Base-by-base conservation (phyloP, 2,329 filamentous ascomycete genomes). In the Dactylonectria estremocensis region DNA sequence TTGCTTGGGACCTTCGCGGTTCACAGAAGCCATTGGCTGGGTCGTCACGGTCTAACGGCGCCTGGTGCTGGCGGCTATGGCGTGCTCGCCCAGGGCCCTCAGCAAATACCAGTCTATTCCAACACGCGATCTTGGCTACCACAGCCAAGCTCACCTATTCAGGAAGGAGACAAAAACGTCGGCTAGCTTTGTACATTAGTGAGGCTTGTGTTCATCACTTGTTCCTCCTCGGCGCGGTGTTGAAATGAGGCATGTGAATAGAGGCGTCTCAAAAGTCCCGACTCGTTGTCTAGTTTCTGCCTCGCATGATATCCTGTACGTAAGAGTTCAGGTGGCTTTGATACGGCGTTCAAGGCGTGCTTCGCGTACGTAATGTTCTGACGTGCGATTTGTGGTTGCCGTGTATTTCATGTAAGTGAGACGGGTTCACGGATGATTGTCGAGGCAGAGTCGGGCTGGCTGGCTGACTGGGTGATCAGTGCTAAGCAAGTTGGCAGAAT, bases 41-140 rank as follows among this genome's bases (percentile, higher is more conserved):
- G 52, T 33, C 10, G 20, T 40, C 28, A 13, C 16, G 48, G 53
- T 3, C 64, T 66, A 66, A 66, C 64, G 64, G 64, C 24, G 61
- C 46, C 53, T 61, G 59, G 58, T 37, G 53, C 52, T 66, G 64
- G 64, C 57, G 37, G 64, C 35, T 40, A 66, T 66, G 58, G 59
- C 64, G 64, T 66, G 64, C 64, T 55, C 35, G 20, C 3, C 31
- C 28, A 35, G 14, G 35, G 35, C 53, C 46, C 57, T 48, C 33
- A 52, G 33, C 45, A 7, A 8, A 43, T 31, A 24, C 20, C 40
- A 4, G 50, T 43, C 45, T 61, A 61, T 57, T 66, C 16, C 45
- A 61, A 40, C 50, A 35, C 46, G 24, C 56, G 31, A 22, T 22
- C 24, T 28, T 18, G 20, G 11, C 35, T 53, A 37, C 50, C 55